Evolutionary conservation across 176 grass and related monocot genomes (phyloP).

Genomic region (Raddia distichophylla): DNA sequence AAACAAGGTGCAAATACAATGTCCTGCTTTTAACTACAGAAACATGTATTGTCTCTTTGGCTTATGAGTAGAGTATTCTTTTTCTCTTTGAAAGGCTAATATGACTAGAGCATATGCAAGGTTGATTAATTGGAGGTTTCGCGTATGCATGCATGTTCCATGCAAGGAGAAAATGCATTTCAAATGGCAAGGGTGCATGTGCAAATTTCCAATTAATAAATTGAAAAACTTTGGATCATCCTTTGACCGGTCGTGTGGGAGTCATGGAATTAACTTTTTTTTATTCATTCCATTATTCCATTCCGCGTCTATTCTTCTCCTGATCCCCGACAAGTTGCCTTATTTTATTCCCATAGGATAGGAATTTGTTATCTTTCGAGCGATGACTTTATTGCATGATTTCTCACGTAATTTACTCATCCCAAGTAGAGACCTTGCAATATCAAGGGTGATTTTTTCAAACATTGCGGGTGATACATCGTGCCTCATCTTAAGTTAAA

Average conservation of each 20-base stretch:
- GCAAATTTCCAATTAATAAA: neutral
- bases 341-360: slow-evolving; percentile 39
- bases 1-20: too few relatives aligned
- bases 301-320: slow-evolving; percentile 60
- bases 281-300: slow-evolving; percentile 44
- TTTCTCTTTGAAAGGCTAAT: too few relatives aligned
- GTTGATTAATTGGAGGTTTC: too few relatives aligned
- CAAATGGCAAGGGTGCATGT: neutral
- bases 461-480: slow-evolving; percentile 24
- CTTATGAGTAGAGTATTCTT: too few relatives aligned
- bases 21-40: neutral
- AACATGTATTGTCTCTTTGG: neutral
- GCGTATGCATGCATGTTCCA: neutral
- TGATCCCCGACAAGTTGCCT: slow-evolving; percentile 39
- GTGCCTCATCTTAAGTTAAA: slow-evolving; percentile 24
- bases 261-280: slow-evolving; percentile 43
- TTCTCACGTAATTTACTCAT: slow-evolving; percentile 46
- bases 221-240: neutral
- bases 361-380: slow-evolving; percentile 33
- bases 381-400: slow-evolving; percentile 22
- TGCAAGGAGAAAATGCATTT: neutral
- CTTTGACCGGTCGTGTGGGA: slow-evolving; percentile 45
- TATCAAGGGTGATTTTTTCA: slow-evolving; percentile 32
- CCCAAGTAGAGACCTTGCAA: slow-evolving; percentile 32
- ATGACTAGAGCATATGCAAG: too few relatives aligned